phyloP scores from a whole-genome alignment of 331 rosid genomes.

The Malus hybrid region DNA sequence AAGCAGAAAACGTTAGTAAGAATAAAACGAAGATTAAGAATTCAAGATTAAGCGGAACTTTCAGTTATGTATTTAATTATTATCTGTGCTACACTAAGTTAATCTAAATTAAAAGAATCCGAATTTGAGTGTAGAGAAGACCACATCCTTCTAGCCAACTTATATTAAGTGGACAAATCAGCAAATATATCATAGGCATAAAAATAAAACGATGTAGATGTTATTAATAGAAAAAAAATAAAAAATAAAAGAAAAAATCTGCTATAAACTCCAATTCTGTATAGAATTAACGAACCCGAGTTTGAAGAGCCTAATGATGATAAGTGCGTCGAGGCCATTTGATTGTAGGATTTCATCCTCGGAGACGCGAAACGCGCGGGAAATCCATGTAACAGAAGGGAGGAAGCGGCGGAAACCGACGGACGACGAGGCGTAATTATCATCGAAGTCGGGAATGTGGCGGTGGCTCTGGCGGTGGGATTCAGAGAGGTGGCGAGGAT shows the following conservation, averaged over 20 bases:
- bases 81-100: not conserved
- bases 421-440: not conserved
- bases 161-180: not conserved
- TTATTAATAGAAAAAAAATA: not conserved
- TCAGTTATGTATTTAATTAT: not conserved
- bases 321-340: conserved; percentile 72
- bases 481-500: conserved; percentile 57
- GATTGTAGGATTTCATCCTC: conserved; percentile 50
- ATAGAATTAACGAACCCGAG: conserved; percentile 36
- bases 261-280: not conserved
- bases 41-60: not conserved
- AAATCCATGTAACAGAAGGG: conserved; percentile 71
- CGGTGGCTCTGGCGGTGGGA: conserved; percentile 1
- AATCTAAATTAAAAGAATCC: not conserved
- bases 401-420: conserved; percentile 34
- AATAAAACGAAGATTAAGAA: not conserved
- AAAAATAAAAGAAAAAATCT: not conserved
- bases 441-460: conserved; percentile 12
- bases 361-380: conserved; percentile 43
- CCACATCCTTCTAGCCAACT: too few species aligned
- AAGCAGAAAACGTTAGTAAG: not conserved
- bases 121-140: not conserved
- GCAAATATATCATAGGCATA: not conserved
- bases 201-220: not conserved
- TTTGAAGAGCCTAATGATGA: conserved; percentile 68